Base-by-base conservation (phyloP, 768 basidiomycete genomes). In the Hemileccinum impolitum region DNA sequence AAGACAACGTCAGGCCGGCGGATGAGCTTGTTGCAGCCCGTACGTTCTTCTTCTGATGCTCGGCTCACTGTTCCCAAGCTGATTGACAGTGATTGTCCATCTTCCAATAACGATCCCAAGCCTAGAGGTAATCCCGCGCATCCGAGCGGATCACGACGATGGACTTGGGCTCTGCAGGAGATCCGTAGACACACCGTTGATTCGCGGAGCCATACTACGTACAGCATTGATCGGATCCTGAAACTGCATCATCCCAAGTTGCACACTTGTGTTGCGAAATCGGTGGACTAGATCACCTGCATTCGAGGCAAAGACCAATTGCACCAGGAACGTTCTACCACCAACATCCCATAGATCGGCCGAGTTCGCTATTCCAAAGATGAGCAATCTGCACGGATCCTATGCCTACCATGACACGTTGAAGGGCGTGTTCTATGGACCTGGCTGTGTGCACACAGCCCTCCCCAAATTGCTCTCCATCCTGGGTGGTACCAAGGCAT, bases 361-460 rank as follows among this genome's bases (percentile, higher is more conserved):
- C 23, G 23, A 23, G n/a, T n/a, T n/a, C n/a, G n/a, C n/a, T n/a
- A n/a, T n/a, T n/a, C 50, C 23, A 34, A 31, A n/a, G 32, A 43
- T 53, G 30, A 50, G 71, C 36, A 23, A 3, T 23, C 23, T 6
- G 23, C 23, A 23, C 23, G 88, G 88, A 17, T 81, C 69, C 18
- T 91, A 90, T 60, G 71, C 75, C 19, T 87, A 79, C 73, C 80
- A 80, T 0, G 80, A 85, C 56, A 81, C 83, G 1, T 72, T 90
- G 51, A 82, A 83, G 51, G 78, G 76, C 17, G 69, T 90, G 15
- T 77, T 81, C 59, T 90, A 87, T 61, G 89, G 89, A 3, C 85
- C 87, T 38, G 85, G 86, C 25, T 82, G 75, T 31, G 64, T 81
- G 32, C 70, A 63, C 43, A 82, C 78, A 0, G 83, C 84, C 11